These are phyloP conservation scores for Orbilia javanica DNA, from an alignment of 2,329 filamentous ascomycete genomes.

Conservation along the genomic window DNA sequence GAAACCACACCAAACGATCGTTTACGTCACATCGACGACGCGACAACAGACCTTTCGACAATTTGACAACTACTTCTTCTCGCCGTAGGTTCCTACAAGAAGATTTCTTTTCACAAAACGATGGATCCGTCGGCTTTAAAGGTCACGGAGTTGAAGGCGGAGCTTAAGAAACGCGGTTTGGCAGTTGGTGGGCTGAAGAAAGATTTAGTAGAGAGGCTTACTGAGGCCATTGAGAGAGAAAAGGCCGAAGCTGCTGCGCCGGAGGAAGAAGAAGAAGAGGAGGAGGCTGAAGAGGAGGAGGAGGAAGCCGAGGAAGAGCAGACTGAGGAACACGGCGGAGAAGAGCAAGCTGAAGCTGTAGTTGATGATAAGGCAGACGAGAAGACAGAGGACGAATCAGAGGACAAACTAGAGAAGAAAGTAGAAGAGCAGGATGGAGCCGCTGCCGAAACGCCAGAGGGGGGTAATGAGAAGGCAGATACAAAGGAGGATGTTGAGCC, in stretches of 20 bases:
- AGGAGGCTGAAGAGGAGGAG: conserved; percentile 42
- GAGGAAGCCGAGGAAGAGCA: conserved; percentile 1
- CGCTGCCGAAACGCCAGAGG: conserved; percentile 20
- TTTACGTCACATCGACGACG: conserved; percentile 1
- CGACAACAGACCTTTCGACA: background rate
- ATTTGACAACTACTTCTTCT: background rate
- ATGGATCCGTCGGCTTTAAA: conserved; percentile 69
- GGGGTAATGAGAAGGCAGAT: conserved; percentile 13
- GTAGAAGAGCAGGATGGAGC: conserved; percentile 27
- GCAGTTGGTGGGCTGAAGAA: conserved; percentile 77
- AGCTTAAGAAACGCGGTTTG: conserved; percentile 79
- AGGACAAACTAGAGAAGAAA: conserved; percentile 45
- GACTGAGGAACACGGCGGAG: background rate
- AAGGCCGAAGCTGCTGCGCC: conserved; percentile 63
- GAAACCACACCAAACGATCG: background rate
- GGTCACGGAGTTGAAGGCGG: conserved; percentile 79
- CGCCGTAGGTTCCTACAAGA: background rate
- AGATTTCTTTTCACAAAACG: background rate
- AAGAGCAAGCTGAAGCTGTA: conserved; percentile 63
- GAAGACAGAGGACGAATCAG: too few relatives aligned
- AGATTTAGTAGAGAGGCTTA: conserved; percentile 76
- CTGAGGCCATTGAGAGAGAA: conserved; percentile 65
- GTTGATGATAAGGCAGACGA: too few relatives aligned
- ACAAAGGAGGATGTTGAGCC: conserved; percentile 24
- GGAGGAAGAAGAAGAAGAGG: conserved; percentile 52